Base-by-base conservation (phyloP, 2,329 filamentous ascomycete genomes). In the Dactylellina sp. region DNA sequence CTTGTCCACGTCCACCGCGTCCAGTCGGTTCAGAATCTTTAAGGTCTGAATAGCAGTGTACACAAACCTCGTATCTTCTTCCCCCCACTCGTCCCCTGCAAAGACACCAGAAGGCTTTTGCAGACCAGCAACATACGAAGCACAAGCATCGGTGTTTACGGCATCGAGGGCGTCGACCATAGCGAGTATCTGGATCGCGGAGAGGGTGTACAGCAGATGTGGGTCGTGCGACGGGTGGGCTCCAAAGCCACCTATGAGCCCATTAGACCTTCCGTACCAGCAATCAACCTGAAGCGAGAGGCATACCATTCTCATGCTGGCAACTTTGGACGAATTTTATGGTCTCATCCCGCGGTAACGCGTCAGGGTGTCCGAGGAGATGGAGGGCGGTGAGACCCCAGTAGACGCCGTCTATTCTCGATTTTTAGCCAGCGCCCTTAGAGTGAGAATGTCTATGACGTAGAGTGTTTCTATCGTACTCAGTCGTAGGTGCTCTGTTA, bases 241-340 rank as follows among this genome's bases (percentile, higher is more conserved):
- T 52, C 93, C 93, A 80, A 99, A 98, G 12, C 95, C 95, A 53
- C 68, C 66, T 63, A 49, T 47, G 2, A 25, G 35, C 18, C 18
- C 14, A 28, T 28, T n/a, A n/a, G n/a, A n/a, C n/a, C n/a, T n/a
- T n/a, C n/a, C n/a, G n/a, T n/a, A n/a, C n/a, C n/a, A n/a, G n/a
- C n/a, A n/a, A n/a, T n/a, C n/a, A n/a, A n/a, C n/a, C n/a, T n/a
- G n/a, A n/a, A 24, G 2, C 18, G 12, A 39, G n/a, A 5, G 25
- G 20, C 32, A 25, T 50, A 57, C 95, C 95, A 79, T 86, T 91
- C 0, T 91, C 88, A 80, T 93, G 89, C 83, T 97, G 89, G 78
- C 95, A 99, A n/a, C 91, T 93, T 56, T 97, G 86, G n/a, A 98
- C 91, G 82, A 96, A 99, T 77, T 93, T 88, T 79, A 99, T 89